Base-by-base conservation (phyloP, 2,329 filamentous ascomycete species). In the Ophiocordyceps australis region DNA sequence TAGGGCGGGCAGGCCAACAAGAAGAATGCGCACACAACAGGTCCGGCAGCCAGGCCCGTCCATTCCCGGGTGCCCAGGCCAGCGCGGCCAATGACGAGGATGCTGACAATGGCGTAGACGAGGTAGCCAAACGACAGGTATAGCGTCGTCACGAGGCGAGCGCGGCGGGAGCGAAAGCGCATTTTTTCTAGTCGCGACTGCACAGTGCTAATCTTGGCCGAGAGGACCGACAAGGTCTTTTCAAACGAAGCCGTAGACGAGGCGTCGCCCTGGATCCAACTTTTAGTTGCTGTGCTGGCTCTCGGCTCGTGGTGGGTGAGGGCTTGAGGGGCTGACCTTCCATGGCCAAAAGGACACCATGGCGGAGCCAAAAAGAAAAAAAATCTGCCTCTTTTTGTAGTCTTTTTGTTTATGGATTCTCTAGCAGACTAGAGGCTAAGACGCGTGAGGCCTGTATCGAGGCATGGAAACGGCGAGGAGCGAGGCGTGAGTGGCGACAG, bases 111-210 rank as follows among this genome's bases (percentile, higher is more conserved):
- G 8, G 73, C 65, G 40, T 82, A 85, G 24, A 95, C 68, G 4
- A 94, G 73, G 49, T 95, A 98, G 26, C 76, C 80, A 40, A 98
- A 86, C 29, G 73, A 73, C 3, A 85, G 73, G 47, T 95, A 98
- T 10, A 98, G 66, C 0, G 83, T 93, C 70, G 74, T 83, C 28
- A 95, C 66, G 20, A 82, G 80, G 38, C 78, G 86, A 40, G 76
- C 66, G 30, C 85, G 76, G 30, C 86, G 72, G 25, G 79, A 72
- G 32, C 66, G 68, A 38, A 75, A 65, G 24, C 81, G 72, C 20
- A 77, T 62, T 22, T 59, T 60, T 41, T 93, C 83, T 36, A 94
- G 74, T 26, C 65, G 69, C 22, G 74, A 57, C 39, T 77, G 77
- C 3, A 75, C 71, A 34, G 71, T 65, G 21, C 74, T 62, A 48